Evolutionary conservation across 1,284 basidiomycete genomes (phyloP).

Genomic region (Austropuccinia psidii): DNA sequence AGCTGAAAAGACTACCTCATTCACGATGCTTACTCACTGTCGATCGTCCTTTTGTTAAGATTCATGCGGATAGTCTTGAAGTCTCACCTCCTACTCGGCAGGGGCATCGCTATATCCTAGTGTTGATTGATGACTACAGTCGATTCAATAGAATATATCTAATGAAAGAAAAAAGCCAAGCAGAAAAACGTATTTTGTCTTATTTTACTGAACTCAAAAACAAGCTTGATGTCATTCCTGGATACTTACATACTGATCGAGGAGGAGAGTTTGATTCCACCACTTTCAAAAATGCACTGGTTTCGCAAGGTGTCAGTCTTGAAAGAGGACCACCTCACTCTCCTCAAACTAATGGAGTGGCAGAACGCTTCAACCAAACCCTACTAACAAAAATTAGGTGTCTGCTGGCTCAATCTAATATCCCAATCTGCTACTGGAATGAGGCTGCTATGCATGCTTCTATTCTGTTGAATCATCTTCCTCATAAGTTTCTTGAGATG

Average conservation of each 20-base stretch:
- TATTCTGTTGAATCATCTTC: neutral
- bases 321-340: neutral
- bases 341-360: conserved; percentile 3
- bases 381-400: neutral
- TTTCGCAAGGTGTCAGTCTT: neutral
- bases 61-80: neutral
- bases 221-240: neutral
- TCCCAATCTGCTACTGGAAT: neutral
- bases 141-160: conserved; percentile 5
- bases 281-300: neutral
- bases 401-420: neutral
- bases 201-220: neutral
- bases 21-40: neutral
- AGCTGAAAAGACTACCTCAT: neutral
- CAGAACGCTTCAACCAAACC: neutral
- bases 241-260: neutral
- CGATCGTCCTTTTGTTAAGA: neutral
- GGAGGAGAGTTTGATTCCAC: neutral
- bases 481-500: neutral
- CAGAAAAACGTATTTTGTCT: neutral
- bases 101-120: neutral
- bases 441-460: neutral
- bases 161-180: neutral
- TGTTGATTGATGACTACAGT: neutral
- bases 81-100: neutral